These are phyloP conservation scores for Priceomyces castillae DNA, from an alignment of 805 yeast genomes.

Conservation along the genomic window DNA sequence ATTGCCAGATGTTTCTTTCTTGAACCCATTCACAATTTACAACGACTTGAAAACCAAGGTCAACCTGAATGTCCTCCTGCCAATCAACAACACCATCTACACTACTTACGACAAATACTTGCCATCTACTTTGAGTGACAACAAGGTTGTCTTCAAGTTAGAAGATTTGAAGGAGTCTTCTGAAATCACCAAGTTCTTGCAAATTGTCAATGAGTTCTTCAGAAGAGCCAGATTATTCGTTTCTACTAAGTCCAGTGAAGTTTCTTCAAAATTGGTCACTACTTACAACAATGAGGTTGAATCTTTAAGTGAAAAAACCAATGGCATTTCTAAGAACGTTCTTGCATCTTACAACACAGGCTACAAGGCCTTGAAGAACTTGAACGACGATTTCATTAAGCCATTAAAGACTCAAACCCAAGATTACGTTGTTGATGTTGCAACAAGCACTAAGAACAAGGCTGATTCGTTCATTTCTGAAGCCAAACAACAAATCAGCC, in stretches of 20 bases:
- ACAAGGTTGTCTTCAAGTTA: conserved; percentile 26
- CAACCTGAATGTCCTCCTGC: conserved; percentile 9
- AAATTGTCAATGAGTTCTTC: conserved; percentile 19
- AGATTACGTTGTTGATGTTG: conserved; percentile 36
- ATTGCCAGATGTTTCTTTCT: conserved; percentile 11
- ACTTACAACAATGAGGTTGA: conserved; percentile 37
- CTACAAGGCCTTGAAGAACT: conserved; percentile 26
- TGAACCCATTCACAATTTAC: conserved; percentile 11
- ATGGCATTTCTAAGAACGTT: conserved; percentile 19
- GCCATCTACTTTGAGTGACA: conserved; percentile 24
- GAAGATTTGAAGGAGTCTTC: conserved; percentile 14
- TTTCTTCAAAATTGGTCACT: conserved; percentile 27
- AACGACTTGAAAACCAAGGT: conserved; percentile 8
- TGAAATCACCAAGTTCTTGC: conserved; percentile 17
- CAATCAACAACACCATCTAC: conserved; percentile 15
- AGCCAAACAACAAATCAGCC: conserved; percentile 18
- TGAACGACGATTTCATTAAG: conserved; percentile 35
- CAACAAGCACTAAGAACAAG: conserved; percentile 31
- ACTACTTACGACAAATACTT: conserved; percentile 20
- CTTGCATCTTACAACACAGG: conserved; percentile 37
- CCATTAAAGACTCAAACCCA: conserved; percentile 41
- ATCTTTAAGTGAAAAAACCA: conserved; percentile 12
- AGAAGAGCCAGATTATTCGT: conserved; percentile 22
- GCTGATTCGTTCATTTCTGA: conserved; percentile 29
- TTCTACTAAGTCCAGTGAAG: conserved; percentile 25